These are phyloP conservation scores for Neurospora intermedia DNA, from an alignment of 495 filamentous ascomycete genomes.

Conservation along the genomic window DNA sequence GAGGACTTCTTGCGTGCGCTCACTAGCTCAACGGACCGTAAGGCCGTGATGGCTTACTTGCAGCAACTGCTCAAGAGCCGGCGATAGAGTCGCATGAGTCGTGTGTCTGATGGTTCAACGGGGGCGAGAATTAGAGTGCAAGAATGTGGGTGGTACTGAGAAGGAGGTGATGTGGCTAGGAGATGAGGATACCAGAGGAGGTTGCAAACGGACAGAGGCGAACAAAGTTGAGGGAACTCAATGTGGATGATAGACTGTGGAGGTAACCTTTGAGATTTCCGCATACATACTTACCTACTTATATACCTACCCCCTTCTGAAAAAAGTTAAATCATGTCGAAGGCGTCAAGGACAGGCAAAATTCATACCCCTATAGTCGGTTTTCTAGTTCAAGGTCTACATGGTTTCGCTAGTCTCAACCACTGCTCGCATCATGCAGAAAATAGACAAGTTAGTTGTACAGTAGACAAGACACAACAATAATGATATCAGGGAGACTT, in stretches of 20 bases:
- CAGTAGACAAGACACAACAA: too few relatives aligned
- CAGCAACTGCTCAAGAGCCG: constrained; percentile 30
- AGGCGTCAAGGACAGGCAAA: not conserved
- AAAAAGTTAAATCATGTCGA: not conserved
- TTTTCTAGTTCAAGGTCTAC: not conserved
- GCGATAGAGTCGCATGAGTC: constrained; percentile 12
- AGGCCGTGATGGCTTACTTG: constrained; percentile 38
- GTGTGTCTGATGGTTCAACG: not conserved
- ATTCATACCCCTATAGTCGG: not conserved
- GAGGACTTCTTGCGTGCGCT: constrained; percentile 39
- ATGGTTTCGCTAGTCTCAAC: not conserved
- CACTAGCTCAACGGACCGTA: constrained; percentile 39
- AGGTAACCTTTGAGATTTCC: not conserved
- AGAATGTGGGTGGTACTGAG: not conserved
- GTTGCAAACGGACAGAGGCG: not conserved
- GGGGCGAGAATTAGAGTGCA: not conserved
- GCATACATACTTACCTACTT: not conserved
- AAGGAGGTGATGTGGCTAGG: not conserved
- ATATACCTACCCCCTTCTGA: not conserved
- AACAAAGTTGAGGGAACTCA: not conserved
- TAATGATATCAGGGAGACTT: too few relatives aligned
- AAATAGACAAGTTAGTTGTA: not conserved
- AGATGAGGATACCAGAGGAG: not conserved
- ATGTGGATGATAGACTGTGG: not conserved
- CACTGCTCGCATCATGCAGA: not conserved